phyloP scores from a whole-genome alignment of 352 stramenopile genomes.

The Pythium oligandrum region DNA sequence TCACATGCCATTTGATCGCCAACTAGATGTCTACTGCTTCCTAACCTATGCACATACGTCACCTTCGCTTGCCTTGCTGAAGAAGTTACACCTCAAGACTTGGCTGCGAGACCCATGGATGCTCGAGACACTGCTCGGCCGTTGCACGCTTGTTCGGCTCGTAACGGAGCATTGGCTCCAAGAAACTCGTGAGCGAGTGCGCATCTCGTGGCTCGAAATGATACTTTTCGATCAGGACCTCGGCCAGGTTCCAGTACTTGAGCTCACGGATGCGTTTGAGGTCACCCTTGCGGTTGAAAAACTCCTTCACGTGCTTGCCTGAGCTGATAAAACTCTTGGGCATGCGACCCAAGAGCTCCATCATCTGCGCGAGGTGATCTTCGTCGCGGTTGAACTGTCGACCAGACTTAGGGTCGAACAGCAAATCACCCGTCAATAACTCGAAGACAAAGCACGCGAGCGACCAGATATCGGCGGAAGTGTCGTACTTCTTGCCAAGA shows the following conservation, averaged over 20 bases:
- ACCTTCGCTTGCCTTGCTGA: too few species aligned
- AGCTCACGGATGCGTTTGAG: conserved; percentile 97
- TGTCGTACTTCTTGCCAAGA: conserved; percentile 96
- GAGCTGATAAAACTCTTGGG: conserved; percentile 90
- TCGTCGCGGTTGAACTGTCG: conserved; percentile 85
- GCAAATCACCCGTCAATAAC: conserved; percentile 97
- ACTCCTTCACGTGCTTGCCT: conserved; percentile 94
- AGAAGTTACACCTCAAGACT: too few species aligned
- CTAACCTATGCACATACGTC: too few species aligned
- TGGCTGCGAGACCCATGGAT: conserved; percentile 86
- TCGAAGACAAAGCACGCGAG: conserved; percentile 99
- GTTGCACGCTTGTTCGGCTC: conserved; percentile 85
- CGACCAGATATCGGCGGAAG: conserved; percentile 98
- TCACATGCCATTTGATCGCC: conserved; percentile 5
- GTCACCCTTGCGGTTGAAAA: conserved; percentile 97
- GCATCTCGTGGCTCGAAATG: conserved; percentile 87
- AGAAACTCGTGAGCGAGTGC: conserved; percentile 89
- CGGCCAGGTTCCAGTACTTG: conserved; percentile 96
- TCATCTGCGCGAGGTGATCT: conserved; percentile 99
- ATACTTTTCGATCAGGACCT: conserved; percentile 97
- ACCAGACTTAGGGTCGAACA: conserved; percentile 97
- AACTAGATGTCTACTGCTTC: not conserved
- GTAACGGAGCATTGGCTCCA: conserved; percentile 93
- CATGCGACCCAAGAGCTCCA: conserved; percentile 97
- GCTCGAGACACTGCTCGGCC: conserved; percentile 90